A percentile compares a stretch with the other conserved stretches of the same genome.
Conservation (phyloP, 768 basidiomycete genomes). For the Clathrus columnatus region DNA sequence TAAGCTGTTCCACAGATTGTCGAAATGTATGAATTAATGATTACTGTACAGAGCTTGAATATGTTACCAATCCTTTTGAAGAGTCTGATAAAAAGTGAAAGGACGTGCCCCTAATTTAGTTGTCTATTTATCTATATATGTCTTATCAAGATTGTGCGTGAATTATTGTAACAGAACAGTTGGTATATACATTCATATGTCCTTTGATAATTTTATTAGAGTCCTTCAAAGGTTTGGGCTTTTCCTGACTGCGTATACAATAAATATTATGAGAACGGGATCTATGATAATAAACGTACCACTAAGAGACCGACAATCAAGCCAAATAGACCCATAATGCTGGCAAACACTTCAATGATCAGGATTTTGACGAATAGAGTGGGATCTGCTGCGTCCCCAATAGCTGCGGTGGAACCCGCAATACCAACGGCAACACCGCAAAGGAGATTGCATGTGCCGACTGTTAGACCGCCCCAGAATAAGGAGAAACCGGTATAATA, state of each 20-base stretch:
- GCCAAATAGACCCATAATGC: constrained; percentile 87
- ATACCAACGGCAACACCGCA: constrained; percentile 93
- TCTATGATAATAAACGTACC: neutral
- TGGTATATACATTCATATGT: constrained; percentile 13
- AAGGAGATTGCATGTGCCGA: constrained; percentile 88
- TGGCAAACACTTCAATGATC: constrained; percentile 90
- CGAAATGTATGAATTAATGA: constrained; percentile 31
- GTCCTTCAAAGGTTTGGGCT: constrained; percentile 49
- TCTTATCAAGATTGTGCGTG: neutral
- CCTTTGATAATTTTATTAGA: constrained; percentile 24
- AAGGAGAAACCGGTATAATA: constrained; percentile 95
- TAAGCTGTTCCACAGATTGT: constrained; percentile 16
- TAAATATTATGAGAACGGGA: constrained; percentile 39
- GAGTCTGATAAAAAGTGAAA: constrained; percentile 23
- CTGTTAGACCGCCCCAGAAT: constrained; percentile 96
- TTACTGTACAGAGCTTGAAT: constrained; percentile 42
- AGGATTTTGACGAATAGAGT: constrained; percentile 93
- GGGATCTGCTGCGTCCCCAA: constrained; percentile 93
- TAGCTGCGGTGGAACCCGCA: constrained; percentile 90
- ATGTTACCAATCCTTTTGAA: constrained; percentile 69
- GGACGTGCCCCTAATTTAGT: neutral
- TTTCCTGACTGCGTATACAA: constrained; percentile 65
- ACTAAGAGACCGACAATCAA: constrained; percentile 57
- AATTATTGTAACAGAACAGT: neutral
- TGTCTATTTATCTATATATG: constrained; percentile 10